Base-by-base conservation (phyloP, 2,329 filamentous ascomycete genomes). In the Sclerotiophoma versabilis region DNA sequence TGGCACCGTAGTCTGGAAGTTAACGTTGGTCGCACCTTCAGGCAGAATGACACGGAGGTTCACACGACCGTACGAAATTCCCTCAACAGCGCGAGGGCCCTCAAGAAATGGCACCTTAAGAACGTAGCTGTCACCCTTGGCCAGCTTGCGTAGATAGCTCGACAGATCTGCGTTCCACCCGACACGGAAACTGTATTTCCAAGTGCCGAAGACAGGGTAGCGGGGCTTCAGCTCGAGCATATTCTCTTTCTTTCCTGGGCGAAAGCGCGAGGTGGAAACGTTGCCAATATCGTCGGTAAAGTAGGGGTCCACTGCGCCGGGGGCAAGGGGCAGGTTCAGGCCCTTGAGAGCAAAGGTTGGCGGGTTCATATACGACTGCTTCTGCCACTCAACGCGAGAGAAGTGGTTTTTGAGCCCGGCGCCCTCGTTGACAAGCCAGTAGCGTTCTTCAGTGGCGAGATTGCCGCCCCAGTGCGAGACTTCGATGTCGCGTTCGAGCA, bases 401-500 rank as follows among this genome's bases (percentile, higher is more conserved):
- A 82, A 82, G 60, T 81, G 79, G 65, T 80, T 78, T 67, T 81
- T 80, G 20, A 83, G 75, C 30, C 90, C 88, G 43, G 95, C 96
- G 60, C 90, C 95, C 60, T 89, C 87, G 81, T 99, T 93, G 68
- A 86, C 85, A 63, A 98, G 83, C 76, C 89, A 91, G 78, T 96
- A 97, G 53, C 91, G 87, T 79, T 99, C 95, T 79, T 99, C 95
- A 43, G 93, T 92, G 1, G 95, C 95, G 48, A 98, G 78, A 73
- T 99, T 99, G 59, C 95, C 95, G 63, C 95, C 95, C 95, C 95
- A 99, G 77, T 98, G 95, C 73, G 91, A 96, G 66, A 99, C 89
- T 76, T 99, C 95, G 59, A 99, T 80, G 69, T 98, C 93, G 56
- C 95, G 88, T 77, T 98, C 91, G 55, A 99, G 81, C 14, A 85